These are phyloP conservation scores for Hevea brasiliensis DNA, from an alignment of 345 rosid genomes.

Conservation along the genomic window DNA sequence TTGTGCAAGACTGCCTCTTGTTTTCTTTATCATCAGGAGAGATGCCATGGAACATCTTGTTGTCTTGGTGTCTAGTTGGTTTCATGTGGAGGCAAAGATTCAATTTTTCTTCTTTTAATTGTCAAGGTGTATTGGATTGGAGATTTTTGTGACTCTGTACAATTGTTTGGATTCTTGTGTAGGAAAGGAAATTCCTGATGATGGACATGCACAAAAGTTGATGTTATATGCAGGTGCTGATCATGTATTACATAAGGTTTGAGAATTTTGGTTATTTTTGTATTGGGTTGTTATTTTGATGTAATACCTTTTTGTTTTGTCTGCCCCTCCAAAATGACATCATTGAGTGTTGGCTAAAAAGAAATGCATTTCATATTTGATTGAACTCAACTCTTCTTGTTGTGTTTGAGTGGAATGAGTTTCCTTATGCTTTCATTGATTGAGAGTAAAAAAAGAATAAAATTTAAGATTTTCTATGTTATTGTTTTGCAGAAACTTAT, in stretches of 20 bases:
- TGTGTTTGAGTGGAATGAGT: background rate
- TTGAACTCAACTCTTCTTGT: background rate
- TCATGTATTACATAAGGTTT: constrained; percentile 77
- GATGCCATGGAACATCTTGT: background rate
- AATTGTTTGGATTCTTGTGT: constrained; percentile 19
- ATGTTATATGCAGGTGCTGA: constrained; percentile 67
- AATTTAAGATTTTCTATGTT: background rate
- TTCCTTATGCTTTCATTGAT: background rate
- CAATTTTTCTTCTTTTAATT: background rate
- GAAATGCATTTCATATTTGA: background rate
- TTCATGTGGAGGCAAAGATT: background rate
- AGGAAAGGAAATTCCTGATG: constrained; percentile 77
- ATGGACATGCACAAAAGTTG: constrained; percentile 43
- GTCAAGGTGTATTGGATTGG: background rate
- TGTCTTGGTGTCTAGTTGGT: background rate
- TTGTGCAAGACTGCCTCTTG: background rate
- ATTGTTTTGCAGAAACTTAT: background rate
- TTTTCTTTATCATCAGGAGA: background rate
- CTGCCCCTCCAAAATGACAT: background rate
- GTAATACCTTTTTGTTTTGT: background rate
- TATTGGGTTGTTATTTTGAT: constrained; percentile 10
- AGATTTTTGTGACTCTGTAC: constrained; percentile 12
- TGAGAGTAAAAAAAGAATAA: background rate
- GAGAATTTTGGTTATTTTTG: constrained; percentile 26
- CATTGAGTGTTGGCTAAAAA: background rate